Evolutionary conservation across 2,329 filamentous ascomycete species (phyloP).

Genomic region (Lasiodiplodia sp.): DNA sequence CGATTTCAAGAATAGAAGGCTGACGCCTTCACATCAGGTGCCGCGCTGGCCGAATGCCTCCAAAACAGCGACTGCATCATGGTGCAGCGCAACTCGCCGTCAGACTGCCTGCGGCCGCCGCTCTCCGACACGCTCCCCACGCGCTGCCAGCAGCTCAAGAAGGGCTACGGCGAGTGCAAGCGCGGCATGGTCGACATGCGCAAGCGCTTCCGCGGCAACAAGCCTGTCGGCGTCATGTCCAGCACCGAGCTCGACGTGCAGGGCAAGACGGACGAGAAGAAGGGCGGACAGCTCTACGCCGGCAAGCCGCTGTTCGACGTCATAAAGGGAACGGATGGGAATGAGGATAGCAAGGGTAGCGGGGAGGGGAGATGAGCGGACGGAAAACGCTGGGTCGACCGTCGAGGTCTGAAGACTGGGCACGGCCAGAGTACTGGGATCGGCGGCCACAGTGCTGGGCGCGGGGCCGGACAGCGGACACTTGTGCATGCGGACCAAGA

Average conservation of each 20-base stretch:
- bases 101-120: conserved; percentile 86
- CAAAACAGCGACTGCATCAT: conserved; percentile 97
- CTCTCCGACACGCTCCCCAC: conserved; percentile 82
- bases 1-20: conserved; percentile 18
- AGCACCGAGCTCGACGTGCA: conserved; percentile 38
- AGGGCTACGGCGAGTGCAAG: conserved; percentile 93
- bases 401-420: neutral
- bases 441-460: neutral
- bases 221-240: conserved; percentile 67
- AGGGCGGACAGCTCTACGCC: conserved; percentile 26
- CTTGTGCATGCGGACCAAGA: neutral
- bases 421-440: neutral
- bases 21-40: conserved; percentile 63
- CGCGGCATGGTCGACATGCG: conserved; percentile 98
- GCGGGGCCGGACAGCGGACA: neutral
- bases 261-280: neutral
- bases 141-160: conserved; percentile 91
- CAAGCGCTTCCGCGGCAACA: conserved; percentile 95
- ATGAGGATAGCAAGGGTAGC: conserved; percentile 22
- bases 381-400: neutral
- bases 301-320: conserved; percentile 25
- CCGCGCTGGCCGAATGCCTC: conserved; percentile 91
- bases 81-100: conserved; percentile 83
- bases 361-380: conserved; percentile 4
- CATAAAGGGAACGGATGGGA: conserved; percentile 23